A percentile compares a stretch with the other conserved stretches of the same genome.
phyloP scores from a whole-genome alignment of 805 yeast genomes.

The Hanseniaspora lachancei region DNA sequence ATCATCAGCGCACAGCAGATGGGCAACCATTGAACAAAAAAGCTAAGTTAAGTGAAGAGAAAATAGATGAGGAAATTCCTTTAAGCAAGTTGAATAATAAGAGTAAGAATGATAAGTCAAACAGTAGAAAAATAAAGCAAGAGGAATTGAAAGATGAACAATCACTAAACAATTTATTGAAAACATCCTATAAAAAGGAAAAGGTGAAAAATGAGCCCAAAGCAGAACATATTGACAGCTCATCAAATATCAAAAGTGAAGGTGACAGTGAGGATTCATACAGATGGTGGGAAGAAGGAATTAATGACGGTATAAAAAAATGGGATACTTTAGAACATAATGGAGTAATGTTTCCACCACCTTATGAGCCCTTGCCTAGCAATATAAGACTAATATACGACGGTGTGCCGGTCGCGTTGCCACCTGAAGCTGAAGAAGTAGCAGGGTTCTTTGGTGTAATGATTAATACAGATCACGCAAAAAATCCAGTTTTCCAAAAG shows the following conservation, averaged over 20 bases:
- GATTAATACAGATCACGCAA: slow-evolving; percentile 76
- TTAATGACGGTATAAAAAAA: slow-evolving; percentile 58
- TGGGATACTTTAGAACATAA: slow-evolving; percentile 81
- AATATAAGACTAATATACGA: slow-evolving; percentile 64
- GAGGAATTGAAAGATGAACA: slow-evolving; percentile 18
- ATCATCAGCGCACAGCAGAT: background rate
- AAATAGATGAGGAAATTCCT: slow-evolving; percentile 12
- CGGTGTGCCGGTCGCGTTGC: slow-evolving; percentile 61
- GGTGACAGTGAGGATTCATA: slow-evolving; percentile 12
- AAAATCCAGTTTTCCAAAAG: slow-evolving; percentile 71
- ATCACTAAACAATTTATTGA: slow-evolving; percentile 9
- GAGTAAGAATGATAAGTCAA: slow-evolving; percentile 2
- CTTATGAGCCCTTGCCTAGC: slow-evolving; percentile 71
- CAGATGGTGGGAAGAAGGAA: slow-evolving; percentile 56
- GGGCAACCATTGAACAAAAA: slow-evolving; percentile 3
- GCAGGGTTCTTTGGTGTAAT: slow-evolving; percentile 91
- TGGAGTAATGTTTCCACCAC: slow-evolving; percentile 91
- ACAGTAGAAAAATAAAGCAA: slow-evolving; percentile 16
- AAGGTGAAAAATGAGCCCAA: slow-evolving; percentile 22
- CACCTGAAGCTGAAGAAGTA: slow-evolving; percentile 82
- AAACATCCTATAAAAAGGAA: slow-evolving; percentile 14
- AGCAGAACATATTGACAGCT: slow-evolving; percentile 31
- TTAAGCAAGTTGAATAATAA: slow-evolving; percentile 8
- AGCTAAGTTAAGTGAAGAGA: slow-evolving; percentile 5
- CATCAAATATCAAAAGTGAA: slow-evolving; percentile 32